phyloP scores from a whole-genome alignment of 176 grass and related monocot genomes.

The Secale cereale region DNA sequence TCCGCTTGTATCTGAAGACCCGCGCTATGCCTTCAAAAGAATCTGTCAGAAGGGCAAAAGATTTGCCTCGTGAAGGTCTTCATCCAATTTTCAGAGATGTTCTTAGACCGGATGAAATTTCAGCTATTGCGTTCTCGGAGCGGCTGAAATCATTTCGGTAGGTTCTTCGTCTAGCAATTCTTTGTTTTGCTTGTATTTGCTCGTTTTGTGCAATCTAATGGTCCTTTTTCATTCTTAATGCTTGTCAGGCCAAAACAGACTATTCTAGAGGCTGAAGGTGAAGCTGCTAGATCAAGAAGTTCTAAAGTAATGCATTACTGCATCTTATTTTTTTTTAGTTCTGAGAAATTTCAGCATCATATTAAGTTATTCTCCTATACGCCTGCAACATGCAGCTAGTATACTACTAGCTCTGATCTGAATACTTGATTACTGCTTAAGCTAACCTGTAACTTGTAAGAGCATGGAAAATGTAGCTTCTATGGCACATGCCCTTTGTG shows the following conservation, averaged over 20 bases:
- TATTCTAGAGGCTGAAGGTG: constrained; percentile 95
- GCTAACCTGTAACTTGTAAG: not conserved
- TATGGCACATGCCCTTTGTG: not conserved
- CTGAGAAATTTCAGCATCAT: not conserved
- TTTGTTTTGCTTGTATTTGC: constrained; percentile 16
- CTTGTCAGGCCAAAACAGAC: constrained; percentile 85
- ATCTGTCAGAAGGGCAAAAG: constrained; percentile 75
- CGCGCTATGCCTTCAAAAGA: constrained; percentile 76
- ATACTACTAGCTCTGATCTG: not conserved
- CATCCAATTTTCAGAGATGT: constrained; percentile 74
- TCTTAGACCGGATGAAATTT: constrained; percentile 71
- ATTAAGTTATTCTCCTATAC: constrained; percentile 20
- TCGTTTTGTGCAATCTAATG: constrained; percentile 22
- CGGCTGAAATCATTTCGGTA: constrained; percentile 79
- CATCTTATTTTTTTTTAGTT: constrained; percentile 7
- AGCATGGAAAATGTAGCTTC: not conserved
- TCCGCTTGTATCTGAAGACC: constrained; percentile 74
- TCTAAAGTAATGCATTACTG: constrained; percentile 49
- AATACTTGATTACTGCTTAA: not conserved
- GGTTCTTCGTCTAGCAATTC: constrained; percentile 2
- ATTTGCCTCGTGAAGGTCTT: constrained; percentile 83
- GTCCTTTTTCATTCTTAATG: constrained; percentile 9
- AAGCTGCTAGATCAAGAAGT: constrained; percentile 66
- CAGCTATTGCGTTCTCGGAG: constrained; percentile 88
- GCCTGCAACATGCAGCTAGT: not conserved